Evolutionary conservation across 192 early-diverging fungal species (phyloP), one percentile per base, ranked within the genome.

Genomic region (Phlyctochytrium arcticum): DNA sequence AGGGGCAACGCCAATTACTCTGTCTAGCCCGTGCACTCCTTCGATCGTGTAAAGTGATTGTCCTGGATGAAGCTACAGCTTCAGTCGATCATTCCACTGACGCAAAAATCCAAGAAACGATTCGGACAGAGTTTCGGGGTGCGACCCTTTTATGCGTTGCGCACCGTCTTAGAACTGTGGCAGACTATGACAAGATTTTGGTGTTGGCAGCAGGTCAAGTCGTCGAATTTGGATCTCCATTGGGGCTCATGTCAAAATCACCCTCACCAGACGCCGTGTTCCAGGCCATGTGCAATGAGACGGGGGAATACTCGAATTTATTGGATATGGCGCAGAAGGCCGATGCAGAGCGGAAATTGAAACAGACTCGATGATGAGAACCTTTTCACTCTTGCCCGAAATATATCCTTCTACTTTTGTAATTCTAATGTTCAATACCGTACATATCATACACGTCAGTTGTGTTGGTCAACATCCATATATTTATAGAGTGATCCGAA

Each of bases 81-180:
- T 85, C 83, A 3, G 90, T 95, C 4, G 96, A 98, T 64, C 85
- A 87, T 70, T 79, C 85, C 54, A 95, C 92, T 15, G 95, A 98
- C 65, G 80, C 80, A n/a, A 79, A 79, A 36, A 95, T 97, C 70
- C 95, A 98, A 72, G 67, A 71, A 21, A 92, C 93, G 0, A 94
- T 98, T 55, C 88, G 92, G 31, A 62, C 63, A 26, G 82, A 87
- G 54, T 80, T 86, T 50, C 72, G 75, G 34, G 68, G 86, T 47
- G 80, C 85, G 4, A 90, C 95, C 0, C 67, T 98, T 33, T 68
- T 98, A 24, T 88, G 86, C 49, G 91, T 98, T 69, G 95, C 95
- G 6, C 95, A 98, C 68, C 84, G 93, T 23, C 48, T 84, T n/a
- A 36, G 70, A 9, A 88, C 86, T 0, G 76, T 88, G 31, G 75